Evolutionary conservation across 257 asterid species (phyloP).

Genomic region (Penstemon eatonii): DNA sequence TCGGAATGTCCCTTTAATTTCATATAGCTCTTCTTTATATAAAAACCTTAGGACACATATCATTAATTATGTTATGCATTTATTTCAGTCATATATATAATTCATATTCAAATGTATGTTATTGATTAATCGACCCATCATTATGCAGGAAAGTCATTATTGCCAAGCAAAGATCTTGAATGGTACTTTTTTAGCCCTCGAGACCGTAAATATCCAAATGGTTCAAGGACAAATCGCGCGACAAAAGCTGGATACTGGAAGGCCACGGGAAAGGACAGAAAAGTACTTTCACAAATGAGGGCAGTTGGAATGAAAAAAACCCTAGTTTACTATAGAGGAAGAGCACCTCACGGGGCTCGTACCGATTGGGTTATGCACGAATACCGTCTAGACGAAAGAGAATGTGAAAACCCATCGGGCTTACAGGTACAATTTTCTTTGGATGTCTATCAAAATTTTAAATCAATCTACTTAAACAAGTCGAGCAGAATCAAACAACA

Average conservation of each 20-base stretch:
- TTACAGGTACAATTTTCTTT: slow-evolving; percentile 49
- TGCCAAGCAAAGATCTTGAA: slow-evolving; percentile 95
- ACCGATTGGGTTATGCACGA: slow-evolving; percentile 98
- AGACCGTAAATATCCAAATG: slow-evolving; percentile 90
- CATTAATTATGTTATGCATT: no score
- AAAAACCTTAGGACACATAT: no score
- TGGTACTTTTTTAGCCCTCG: slow-evolving; percentile 95
- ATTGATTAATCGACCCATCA: not conserved
- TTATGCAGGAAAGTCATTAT: slow-evolving; percentile 66
- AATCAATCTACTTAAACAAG: no score
- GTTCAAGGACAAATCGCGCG: slow-evolving; percentile 89
- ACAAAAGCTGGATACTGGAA: slow-evolving; percentile 40
- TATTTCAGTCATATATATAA: no score
- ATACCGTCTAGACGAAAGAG: slow-evolving; percentile 82
- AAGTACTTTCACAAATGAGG: slow-evolving; percentile 71
- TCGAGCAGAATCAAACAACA: no score
- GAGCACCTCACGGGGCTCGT: slow-evolving; percentile 95
- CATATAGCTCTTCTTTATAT: no score
- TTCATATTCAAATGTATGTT: no score
- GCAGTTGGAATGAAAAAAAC: slow-evolving; percentile 95
- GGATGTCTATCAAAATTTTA: no score
- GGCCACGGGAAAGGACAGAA: slow-evolving; percentile 84
- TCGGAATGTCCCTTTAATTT: no score
- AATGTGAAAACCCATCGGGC: slow-evolving; percentile 67
- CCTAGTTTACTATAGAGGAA: slow-evolving; percentile 85